Conservation (phyloP, 805 yeast genomes). For the Cyberlindnera meyerae region DNA sequence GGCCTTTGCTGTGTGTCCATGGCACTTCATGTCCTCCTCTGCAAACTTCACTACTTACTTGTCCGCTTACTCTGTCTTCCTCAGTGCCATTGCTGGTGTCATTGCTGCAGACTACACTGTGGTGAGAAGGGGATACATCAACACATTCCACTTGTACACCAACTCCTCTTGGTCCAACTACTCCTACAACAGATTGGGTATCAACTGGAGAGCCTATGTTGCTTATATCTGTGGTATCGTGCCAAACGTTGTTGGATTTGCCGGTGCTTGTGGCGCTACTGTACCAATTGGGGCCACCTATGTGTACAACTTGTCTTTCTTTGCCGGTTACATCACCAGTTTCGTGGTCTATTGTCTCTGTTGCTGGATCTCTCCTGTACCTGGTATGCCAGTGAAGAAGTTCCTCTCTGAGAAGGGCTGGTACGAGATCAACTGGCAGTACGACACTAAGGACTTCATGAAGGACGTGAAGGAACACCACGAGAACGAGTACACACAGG, state of each 20-base stretch:
- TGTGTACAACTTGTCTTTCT: slow-evolving; percentile 69
- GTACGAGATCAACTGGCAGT: slow-evolving; percentile 24
- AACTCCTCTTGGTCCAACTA: slow-evolving; percentile 41
- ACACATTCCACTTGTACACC: slow-evolving; percentile 59
- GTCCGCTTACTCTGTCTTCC: slow-evolving; percentile 76
- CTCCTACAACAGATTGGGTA: slow-evolving; percentile 56
- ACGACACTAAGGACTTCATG: slow-evolving; percentile 14
- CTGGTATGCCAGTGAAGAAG: slow-evolving; percentile 37
- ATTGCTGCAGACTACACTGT: slow-evolving; percentile 62
- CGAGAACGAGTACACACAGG: slow-evolving; percentile 1
- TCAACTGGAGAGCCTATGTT: slow-evolving; percentile 79
- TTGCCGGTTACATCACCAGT: slow-evolving; percentile 66
- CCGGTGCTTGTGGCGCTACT: slow-evolving; percentile 71
- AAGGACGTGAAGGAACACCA: slow-evolving; percentile 11
- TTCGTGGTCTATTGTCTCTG: slow-evolving; percentile 49
- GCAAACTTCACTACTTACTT: slow-evolving; percentile 75
- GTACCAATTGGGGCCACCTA: slow-evolving; percentile 78
- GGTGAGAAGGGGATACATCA: slow-evolving; percentile 68
- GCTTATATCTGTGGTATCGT: slow-evolving; percentile 78
- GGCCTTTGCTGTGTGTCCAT: slow-evolving; percentile 73
- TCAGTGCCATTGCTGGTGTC: slow-evolving; percentile 80
- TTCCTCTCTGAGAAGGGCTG: slow-evolving; percentile 49
- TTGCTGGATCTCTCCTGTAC: slow-evolving; percentile 48
- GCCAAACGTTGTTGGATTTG: slow-evolving; percentile 85
- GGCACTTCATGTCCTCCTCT: slow-evolving; percentile 70